A percentile compares a stretch with the other conserved stretches of the same genome.
Evolutionary conservation across 345 rosid species (phyloP).

Genomic region (Salix exigua): DNA sequence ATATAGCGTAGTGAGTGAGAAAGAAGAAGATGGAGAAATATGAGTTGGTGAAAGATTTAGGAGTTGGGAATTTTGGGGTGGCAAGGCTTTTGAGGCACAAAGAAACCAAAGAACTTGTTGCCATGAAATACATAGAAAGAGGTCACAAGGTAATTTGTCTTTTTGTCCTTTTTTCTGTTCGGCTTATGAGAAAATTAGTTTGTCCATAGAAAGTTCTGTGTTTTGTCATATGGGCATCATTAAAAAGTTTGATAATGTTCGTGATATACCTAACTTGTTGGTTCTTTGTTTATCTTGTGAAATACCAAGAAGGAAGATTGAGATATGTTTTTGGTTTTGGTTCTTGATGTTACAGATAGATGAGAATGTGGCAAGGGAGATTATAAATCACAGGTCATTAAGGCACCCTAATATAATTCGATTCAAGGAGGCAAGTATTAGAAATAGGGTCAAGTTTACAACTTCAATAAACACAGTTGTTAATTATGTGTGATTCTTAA

Average conservation of each 20-base stretch:
- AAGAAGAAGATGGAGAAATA: conserved; percentile 58
- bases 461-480: too few species aligned
- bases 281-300: neutral
- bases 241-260: neutral
- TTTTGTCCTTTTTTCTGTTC: neutral
- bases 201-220: neutral
- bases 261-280: neutral
- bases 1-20: too few species aligned
- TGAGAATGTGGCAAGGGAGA: conserved; percentile 93
- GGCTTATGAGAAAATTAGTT: neutral
- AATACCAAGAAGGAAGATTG: neutral
- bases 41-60: conserved; percentile 75
- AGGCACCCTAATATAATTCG: conserved; percentile 87
- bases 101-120: conserved; percentile 81
- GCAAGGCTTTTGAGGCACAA: conserved; percentile 76
- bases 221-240: neutral
- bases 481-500: neutral
- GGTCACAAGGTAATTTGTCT: too few species aligned
- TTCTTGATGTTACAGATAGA: conserved; percentile 48
- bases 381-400: conserved; percentile 88
- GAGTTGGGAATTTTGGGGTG: conserved; percentile 85
- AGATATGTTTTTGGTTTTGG: neutral
- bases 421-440: conserved; percentile 64
- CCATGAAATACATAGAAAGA: conserved; percentile 89
- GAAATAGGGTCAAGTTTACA: too few species aligned